phyloP scores from a whole-genome alignment of 805 yeast species.

The Zygosaccharomyces kombuchaensis region DNA sequence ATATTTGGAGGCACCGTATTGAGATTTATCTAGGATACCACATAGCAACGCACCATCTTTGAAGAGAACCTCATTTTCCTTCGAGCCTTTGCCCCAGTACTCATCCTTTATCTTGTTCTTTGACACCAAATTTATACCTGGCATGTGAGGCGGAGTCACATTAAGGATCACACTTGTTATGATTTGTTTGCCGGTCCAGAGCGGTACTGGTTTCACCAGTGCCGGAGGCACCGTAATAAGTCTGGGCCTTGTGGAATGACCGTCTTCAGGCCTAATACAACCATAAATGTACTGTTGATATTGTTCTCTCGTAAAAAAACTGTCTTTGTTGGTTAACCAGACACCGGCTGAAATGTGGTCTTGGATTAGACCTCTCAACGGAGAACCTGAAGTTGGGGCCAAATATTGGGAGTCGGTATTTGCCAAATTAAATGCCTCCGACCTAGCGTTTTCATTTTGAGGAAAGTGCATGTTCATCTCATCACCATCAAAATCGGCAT shows the following conservation, averaged over 20 bases:
- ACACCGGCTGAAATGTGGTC: slow-evolving; percentile 99
- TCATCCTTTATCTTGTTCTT: slow-evolving; percentile 88
- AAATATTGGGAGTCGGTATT: slow-evolving; percentile 96
- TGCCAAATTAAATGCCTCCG: slow-evolving; percentile 92
- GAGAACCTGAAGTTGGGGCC: slow-evolving; percentile 98
- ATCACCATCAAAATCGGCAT: slow-evolving; percentile 99
- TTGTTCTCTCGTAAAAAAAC: slow-evolving; percentile 83
- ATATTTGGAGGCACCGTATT: slow-evolving; percentile 95
- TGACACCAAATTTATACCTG: slow-evolving; percentile 83
- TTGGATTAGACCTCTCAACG: slow-evolving; percentile 97
- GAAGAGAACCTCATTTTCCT: slow-evolving; percentile 83
- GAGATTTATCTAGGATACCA: slow-evolving; percentile 96
- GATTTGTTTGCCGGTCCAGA: slow-evolving; percentile 98
- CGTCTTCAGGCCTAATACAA: slow-evolving; percentile 95
- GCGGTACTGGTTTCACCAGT: slow-evolving; percentile 73
- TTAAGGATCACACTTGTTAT: slow-evolving; percentile 88
- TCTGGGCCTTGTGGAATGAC: slow-evolving; percentile 71
- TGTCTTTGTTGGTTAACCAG: slow-evolving; percentile 92
- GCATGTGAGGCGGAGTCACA: slow-evolving; percentile 79
- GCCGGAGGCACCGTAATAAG: slow-evolving; percentile 87
- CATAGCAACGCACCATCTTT: slow-evolving; percentile 79
- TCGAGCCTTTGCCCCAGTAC: slow-evolving; percentile 86
- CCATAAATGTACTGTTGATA: slow-evolving; percentile 94
- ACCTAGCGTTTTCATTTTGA: slow-evolving; percentile 93
- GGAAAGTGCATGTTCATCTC: slow-evolving; percentile 99